Base-by-base conservation (phyloP, 306 rosid species). In the Begonia peltatifolia region DNA sequence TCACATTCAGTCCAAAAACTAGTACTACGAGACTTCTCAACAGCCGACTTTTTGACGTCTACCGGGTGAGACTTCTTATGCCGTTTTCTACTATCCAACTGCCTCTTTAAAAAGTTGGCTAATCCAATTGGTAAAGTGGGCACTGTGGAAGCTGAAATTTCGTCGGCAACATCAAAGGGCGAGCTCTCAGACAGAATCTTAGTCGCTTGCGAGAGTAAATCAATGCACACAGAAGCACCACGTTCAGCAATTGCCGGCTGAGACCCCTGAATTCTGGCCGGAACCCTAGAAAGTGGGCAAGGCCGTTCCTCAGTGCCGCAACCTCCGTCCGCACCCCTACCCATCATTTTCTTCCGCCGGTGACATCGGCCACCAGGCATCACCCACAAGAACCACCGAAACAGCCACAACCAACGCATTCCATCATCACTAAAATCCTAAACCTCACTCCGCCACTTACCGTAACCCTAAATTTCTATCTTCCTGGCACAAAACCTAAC, bases 291-390 rank as follows among this genome's bases (percentile, higher is more conserved):
- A 64, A 70, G 62, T 22, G 75, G 68, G 42, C 65, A 62, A 12
- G 79, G 62, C 75, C 68, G 58, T 63, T 73, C 80, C 68, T 68
- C 74, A 55, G 80, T 62, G 55, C 82, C 66, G 42, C 71, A 62
- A 53, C 67, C 76, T 23, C 70, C 68, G 49, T 66, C 76, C 63
- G 66, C 76, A 62, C 79, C 84, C 74, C 72, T 60, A 60, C 78
- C 82, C 74, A 65, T 69, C 92, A 68, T 75, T 58, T 62, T 68
- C 79, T 52, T 64, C 72, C 68, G 61, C 72, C 72, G 84, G 74
- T 69, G 79, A 74, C 88, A 92, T 86, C 78, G 79, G 59, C 46
- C 78, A 55, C 75, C 89, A 70, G 84, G 83, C 96, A 92, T 87
- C 74, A 66, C 74, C 99, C 67, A 77, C 69, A 69, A 75, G 48